phyloP scores from a whole-genome alignment of 164 flowering plant species.

The Euptelea pleiosperma region DNA sequence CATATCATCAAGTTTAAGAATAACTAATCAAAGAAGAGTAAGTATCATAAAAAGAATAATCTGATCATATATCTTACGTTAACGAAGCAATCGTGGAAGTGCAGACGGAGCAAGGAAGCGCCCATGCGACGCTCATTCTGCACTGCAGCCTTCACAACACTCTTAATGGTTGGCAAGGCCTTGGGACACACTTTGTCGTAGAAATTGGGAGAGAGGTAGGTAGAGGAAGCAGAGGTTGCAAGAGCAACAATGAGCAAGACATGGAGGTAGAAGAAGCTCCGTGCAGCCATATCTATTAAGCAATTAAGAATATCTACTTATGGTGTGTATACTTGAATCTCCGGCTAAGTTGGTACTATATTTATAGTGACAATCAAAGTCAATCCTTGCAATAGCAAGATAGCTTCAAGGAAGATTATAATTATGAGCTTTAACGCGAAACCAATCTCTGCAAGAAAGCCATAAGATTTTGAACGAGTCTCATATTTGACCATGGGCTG shows the following conservation, averaged over 20 bases:
- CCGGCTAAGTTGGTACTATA: too few relatives aligned
- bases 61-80: slow-evolving; percentile 24
- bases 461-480: too few relatives aligned
- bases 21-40: neutral
- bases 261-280: slow-evolving; percentile 1
- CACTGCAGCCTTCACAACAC: slow-evolving; percentile 22
- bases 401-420: too few relatives aligned
- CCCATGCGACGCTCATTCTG: slow-evolving; percentile 41
- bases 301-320: too few relatives aligned
- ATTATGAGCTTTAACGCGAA: too few relatives aligned
- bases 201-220: slow-evolving; percentile 23
- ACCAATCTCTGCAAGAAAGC: too few relatives aligned
- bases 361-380: too few relatives aligned
- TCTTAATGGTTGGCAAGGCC: slow-evolving; percentile 34
- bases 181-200: slow-evolving; percentile 32
- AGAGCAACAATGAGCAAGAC: slow-evolving; percentile 4
- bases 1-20: too few relatives aligned
- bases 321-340: too few relatives aligned
- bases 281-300: slow-evolving; percentile 8
- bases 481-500: too few relatives aligned
- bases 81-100: slow-evolving; percentile 46
- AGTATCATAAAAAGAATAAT: neutral
- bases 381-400: too few relatives aligned
- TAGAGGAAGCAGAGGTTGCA: slow-evolving; percentile 15
- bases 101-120: slow-evolving; percentile 43